Evolutionary conservation across 192 early-diverging fungal genomes (phyloP), one percentile per base, ranked within the genome.

Genomic region (Backusella tuberculispora): DNA sequence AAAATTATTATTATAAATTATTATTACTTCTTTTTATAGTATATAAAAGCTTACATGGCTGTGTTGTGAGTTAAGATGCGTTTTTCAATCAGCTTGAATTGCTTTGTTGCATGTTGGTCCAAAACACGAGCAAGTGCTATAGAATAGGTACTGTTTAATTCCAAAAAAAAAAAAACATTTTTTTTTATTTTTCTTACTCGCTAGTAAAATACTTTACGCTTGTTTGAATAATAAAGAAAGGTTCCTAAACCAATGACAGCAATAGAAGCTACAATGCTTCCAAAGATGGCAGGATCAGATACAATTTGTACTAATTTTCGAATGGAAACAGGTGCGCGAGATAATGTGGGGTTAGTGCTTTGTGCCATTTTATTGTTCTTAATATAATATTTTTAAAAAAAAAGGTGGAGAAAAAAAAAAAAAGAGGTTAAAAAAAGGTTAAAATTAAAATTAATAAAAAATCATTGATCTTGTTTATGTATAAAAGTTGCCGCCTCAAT

Each of bases 11-110:
- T 47, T 7, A 4, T 26, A n/a, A n/a, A n/a, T 3, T 21, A 19
- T 19, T 1, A 34, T 34, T 64, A 7, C 40, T 29, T 69, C 7
- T 19, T 60, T 56, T 19, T 47, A n/a, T 17, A 24, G 42, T 19
- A 34, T n/a, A 44, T 17, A 66, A 60, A 34, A 24, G 9, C 38
- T 69, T 77, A 77, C 76, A 71, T 71, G 37, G 45, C 42, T 15
- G 76, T 67, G 24, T 77, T 72, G n/a, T 71, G 76, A 21, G 53
- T 72, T 17, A 72, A 15, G 46, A 60, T 26, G 9, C 8, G 13
- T 34, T 72, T 77, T 34, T 66, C 38, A 21, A 77, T 44, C 47
- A 77, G 15, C 17, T 71, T 53, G 24, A 77, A 77, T 40, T 77
- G 71, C n/a, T 71, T 70, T 48, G 66, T 64, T 6, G 48, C 48